Conservation (phyloP, 257 asterid genomes). For the Salvia miltiorrhiza region DNA sequence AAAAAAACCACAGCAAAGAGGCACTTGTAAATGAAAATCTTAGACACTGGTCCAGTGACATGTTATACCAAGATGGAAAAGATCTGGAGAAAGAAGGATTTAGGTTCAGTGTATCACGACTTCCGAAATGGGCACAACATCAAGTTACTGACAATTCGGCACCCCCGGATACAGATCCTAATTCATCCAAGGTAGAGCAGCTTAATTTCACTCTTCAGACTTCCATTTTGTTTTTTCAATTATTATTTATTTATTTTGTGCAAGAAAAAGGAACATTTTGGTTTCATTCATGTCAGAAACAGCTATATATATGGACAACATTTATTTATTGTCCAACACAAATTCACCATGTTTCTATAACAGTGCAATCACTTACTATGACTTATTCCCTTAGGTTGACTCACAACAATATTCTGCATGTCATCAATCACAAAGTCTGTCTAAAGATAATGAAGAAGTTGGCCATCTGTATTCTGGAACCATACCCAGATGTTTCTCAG, state of each 20-base stretch:
- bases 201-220: no score
- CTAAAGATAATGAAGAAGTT: constrained; percentile 17
- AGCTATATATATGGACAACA: background rate
- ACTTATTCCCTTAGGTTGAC: constrained; percentile 30
- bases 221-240: background rate
- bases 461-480: constrained; percentile 26
- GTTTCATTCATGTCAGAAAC: background rate
- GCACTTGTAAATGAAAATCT: constrained; percentile 20
- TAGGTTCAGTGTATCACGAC: constrained; percentile 61
- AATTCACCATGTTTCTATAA: background rate
- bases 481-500: constrained; percentile 27
- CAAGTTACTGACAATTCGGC: constrained; percentile 34
- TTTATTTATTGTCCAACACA: background rate
- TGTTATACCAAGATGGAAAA: constrained; percentile 21
- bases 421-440: constrained; percentile 30
- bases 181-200: constrained; percentile 39
- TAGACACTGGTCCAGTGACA: constrained; percentile 17
- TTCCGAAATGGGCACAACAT: constrained; percentile 65
- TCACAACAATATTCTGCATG: constrained; percentile 19
- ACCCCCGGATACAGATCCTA: constrained; percentile 22
- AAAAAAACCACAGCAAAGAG: constrained; percentile 22
- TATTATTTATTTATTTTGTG: background rate
- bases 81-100: constrained; percentile 33
- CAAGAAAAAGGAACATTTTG: background rate
- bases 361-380: background rate